Evolutionary conservation across 345 rosid species (phyloP).

Genomic region (Melaleuca alternifolia): DNA sequence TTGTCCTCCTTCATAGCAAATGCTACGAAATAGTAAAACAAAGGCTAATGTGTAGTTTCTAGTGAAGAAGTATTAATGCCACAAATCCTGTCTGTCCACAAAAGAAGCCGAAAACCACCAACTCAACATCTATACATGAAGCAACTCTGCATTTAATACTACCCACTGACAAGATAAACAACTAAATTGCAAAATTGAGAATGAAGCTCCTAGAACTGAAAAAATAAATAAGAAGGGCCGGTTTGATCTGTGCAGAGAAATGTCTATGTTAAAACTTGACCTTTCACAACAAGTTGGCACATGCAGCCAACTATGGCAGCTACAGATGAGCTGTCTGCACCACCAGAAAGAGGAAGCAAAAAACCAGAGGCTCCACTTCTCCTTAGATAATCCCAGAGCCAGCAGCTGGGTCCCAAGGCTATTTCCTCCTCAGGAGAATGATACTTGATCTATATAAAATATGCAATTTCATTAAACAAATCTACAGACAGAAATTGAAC

Average conservation of each 20-base stretch:
- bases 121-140: background rate
- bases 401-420: conserved; percentile 92
- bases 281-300: conserved; percentile 97
- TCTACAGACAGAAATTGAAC: background rate
- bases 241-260: background rate
- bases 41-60: background rate
- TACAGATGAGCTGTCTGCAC: conserved; percentile 92
- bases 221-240: background rate
- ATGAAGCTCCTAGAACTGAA: background rate
- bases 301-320: conserved; percentile 99
- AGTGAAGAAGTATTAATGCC: background rate
- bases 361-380: conserved; percentile 98
- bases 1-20: background rate
- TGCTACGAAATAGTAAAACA: background rate
- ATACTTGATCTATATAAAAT: conserved; percentile 44
- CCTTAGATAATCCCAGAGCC: conserved; percentile 98
- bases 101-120: background rate
- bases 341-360: conserved; percentile 97
- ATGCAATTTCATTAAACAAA: background rate
- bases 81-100: background rate
- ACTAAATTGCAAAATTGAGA: background rate
- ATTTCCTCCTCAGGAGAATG: conserved; percentile 95
- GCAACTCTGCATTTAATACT: background rate
- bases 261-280: conserved; percentile 11
- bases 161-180: background rate